A percentile compares a stretch with the other conserved stretches of the same genome.
Conservation (phyloP, 768 basidiomycete species). For the Coprinopsis sp. region DNA sequence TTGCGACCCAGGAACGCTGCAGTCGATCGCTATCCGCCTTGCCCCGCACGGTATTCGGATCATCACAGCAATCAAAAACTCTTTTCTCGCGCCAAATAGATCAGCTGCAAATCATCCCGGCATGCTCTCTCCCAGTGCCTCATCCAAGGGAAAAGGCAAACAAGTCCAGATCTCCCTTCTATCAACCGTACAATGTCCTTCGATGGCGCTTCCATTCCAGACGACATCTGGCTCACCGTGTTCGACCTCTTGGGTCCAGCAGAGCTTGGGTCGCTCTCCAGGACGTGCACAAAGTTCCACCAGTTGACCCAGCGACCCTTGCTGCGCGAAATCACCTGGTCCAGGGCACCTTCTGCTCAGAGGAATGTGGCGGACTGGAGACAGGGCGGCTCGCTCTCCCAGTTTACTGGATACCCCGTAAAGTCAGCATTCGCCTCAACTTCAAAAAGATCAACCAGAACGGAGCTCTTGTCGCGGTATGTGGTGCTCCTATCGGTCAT, state of each 20-base stretch:
- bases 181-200: conserved; percentile 6
- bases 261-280: conserved; percentile 18
- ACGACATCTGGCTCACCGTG: conserved; percentile 28
- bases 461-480: conserved; percentile 6
- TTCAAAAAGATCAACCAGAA: conserved; percentile 17
- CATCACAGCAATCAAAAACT: no score
- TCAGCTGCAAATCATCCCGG: no score
- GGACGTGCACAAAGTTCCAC: conserved; percentile 21
- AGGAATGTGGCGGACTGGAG: conserved; percentile 23
- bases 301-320: conserved; percentile 21
- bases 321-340: conserved; percentile 23
- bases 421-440: conserved; percentile 18
- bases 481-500: background rate
- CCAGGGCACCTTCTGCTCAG: conserved; percentile 13
- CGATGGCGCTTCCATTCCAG: conserved; percentile 19
- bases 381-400: conserved; percentile 1
- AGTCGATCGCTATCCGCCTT: no score
- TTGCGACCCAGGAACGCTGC: no score
- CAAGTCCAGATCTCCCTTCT: conserved; percentile 10
- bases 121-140: background rate
- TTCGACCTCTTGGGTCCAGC: conserved; percentile 22
- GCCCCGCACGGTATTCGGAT: no score
- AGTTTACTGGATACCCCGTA: conserved; percentile 9
- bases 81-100: background rate
- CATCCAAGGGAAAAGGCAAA: conserved; percentile 7